These are phyloP conservation scores for Penicillium roqueforti DNA, from an alignment of 495 filamentous ascomycete species.

Conservation along the genomic window DNA sequence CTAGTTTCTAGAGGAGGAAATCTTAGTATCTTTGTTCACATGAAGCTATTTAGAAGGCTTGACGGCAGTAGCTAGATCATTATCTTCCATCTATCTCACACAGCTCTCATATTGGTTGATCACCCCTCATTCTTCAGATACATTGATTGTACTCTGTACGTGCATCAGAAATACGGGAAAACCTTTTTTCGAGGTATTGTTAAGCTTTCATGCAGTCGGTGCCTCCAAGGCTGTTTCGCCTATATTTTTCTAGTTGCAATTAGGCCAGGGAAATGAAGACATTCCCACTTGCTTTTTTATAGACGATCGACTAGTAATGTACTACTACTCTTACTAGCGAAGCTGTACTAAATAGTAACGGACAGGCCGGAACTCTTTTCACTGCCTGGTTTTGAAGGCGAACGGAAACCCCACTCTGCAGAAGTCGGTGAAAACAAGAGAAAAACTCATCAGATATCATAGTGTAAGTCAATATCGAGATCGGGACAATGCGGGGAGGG, in stretches of 20 bases:
- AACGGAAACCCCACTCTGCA: neutral
- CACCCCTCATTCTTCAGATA: too few species aligned
- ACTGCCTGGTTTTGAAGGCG: neutral
- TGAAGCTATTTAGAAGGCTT: too few species aligned
- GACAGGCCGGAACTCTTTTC: neutral
- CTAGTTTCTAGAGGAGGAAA: too few species aligned
- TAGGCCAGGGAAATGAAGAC: neutral
- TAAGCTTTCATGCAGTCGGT: neutral
- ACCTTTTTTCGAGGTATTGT: neutral
- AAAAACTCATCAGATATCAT: neutral
- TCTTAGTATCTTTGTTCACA: too few species aligned
- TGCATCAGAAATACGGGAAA: neutral
- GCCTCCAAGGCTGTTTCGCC: neutral
- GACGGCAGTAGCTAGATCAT: too few species aligned
- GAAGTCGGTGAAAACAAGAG: neutral
- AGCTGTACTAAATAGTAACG: neutral
- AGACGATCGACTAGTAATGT: too few species aligned
- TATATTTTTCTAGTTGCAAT: neutral
- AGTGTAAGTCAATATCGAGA: neutral
- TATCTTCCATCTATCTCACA: too few species aligned
- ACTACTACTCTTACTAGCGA: too few species aligned
- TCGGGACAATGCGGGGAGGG: slow-evolving; percentile 23
- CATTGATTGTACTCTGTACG: too few species aligned
- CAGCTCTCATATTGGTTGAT: too few species aligned
- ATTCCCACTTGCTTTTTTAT: neutral